These are phyloP conservation scores for Pichia manshurica DNA, from an alignment of 805 yeast species.

Conservation along the genomic window DNA sequence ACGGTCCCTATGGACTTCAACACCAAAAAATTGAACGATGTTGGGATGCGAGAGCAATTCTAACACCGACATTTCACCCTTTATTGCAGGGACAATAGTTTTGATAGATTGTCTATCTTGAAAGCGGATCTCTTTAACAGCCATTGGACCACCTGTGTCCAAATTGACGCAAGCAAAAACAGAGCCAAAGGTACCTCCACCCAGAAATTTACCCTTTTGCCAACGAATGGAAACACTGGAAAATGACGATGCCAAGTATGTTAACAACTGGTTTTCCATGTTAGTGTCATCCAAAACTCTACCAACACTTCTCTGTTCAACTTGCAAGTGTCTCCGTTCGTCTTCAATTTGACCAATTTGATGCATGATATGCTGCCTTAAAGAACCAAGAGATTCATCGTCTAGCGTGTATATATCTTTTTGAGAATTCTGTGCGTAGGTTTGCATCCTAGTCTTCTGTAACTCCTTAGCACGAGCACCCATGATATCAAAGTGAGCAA, in stretches of 20 bases:
- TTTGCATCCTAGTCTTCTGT: slow-evolving; percentile 48
- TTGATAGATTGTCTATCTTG: slow-evolving; percentile 83
- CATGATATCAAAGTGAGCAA: slow-evolving; percentile 96
- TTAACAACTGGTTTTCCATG: slow-evolving; percentile 79
- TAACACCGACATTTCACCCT: slow-evolving; percentile 93
- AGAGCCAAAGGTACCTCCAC: slow-evolving; percentile 94
- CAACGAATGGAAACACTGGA: slow-evolving; percentile 90
- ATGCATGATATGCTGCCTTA: slow-evolving; percentile 62
- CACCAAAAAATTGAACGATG: slow-evolving; percentile 93
- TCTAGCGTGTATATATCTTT: slow-evolving; percentile 53
- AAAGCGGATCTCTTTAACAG: slow-evolving; percentile 90
- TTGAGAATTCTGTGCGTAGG: slow-evolving; percentile 42
- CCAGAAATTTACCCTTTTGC: slow-evolving; percentile 93
- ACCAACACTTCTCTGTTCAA: slow-evolving; percentile 59
- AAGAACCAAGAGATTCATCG: slow-evolving; percentile 47
- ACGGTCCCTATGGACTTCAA: slow-evolving; percentile 92
- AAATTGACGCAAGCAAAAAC: slow-evolving; percentile 89
- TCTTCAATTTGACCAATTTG: slow-evolving; percentile 62
- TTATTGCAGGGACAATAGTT: slow-evolving; percentile 79
- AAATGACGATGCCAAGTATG: slow-evolving; percentile 81
- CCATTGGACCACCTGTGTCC: slow-evolving; percentile 94
- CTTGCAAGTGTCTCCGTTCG: slow-evolving; percentile 38
- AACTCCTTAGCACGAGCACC: slow-evolving; percentile 87
- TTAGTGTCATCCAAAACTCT: slow-evolving; percentile 84
- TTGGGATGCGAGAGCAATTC: slow-evolving; percentile 96